These are phyloP conservation scores for rapeseed (Brassica napus) DNA, from an alignment of 345 rosid genomes.

Conservation along the genomic window Da-Ae NC_063449.1:25538001-25538500, in stretches of 20 bases:
- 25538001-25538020: too few relatives aligned
- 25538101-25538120: neutral
- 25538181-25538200: neutral
- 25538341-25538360: neutral
- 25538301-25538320: neutral
- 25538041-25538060: too few relatives aligned
- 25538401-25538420: slow-evolving; percentile 19
- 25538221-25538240: neutral
- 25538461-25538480: slow-evolving; percentile 16
- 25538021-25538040: too few relatives aligned
- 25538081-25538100: neutral
- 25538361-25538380: neutral
- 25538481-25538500: neutral
- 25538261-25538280: neutral
- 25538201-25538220: slow-evolving; percentile 1
- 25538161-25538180: neutral
- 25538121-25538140: neutral
- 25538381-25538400: neutral
- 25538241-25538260: neutral
- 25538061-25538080: too few relatives aligned
- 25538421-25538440: neutral
- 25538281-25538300: slow-evolving; percentile 5
- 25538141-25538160: neutral
- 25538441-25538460: neutral
- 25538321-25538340: slow-evolving; percentile 2